Evolutionary conservation across 2,329 filamentous ascomycete species (phyloP).

Genomic region (Phialophora macrospora): DNA sequence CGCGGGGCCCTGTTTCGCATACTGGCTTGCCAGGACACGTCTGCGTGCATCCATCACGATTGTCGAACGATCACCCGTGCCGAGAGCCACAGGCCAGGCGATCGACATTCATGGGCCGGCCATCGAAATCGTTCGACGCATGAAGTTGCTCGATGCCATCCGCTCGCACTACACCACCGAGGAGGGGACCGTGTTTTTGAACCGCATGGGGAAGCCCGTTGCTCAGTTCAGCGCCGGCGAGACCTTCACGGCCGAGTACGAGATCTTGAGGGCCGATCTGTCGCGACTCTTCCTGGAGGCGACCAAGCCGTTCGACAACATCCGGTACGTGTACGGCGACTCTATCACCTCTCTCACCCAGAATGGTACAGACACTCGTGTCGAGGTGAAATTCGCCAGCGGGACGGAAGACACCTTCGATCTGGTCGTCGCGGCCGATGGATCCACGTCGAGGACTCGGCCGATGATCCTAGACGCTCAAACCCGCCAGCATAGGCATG

Average conservation of each 20-base stretch:
- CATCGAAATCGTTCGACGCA: neutral
- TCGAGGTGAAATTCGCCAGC: neutral
- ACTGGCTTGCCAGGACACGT: neutral
- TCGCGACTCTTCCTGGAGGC: neutral
- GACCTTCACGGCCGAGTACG: neutral
- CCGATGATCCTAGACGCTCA: neutral
- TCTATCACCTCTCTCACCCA: neutral
- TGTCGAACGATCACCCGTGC: neutral
- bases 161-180: neutral
- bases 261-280: neutral
- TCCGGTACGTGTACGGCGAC: neutral
- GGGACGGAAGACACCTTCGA: neutral
- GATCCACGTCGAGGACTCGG: neutral
- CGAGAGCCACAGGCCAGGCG: neutral
- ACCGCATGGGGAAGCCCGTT: neutral
- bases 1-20: neutral
- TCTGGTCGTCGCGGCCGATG: neutral
- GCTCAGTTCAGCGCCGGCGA: neutral
- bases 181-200: neutral
- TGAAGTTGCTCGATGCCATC: neutral
- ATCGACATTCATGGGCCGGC: conserved; percentile 1
- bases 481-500: neutral
- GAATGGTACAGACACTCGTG: neutral
- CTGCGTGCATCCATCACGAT: neutral
- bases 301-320: neutral